Evolutionary conservation across 139 green algal species (phyloP), one percentile per base, ranked within the genome.

Genomic region (Tetratostichococcus sp.): DNA sequence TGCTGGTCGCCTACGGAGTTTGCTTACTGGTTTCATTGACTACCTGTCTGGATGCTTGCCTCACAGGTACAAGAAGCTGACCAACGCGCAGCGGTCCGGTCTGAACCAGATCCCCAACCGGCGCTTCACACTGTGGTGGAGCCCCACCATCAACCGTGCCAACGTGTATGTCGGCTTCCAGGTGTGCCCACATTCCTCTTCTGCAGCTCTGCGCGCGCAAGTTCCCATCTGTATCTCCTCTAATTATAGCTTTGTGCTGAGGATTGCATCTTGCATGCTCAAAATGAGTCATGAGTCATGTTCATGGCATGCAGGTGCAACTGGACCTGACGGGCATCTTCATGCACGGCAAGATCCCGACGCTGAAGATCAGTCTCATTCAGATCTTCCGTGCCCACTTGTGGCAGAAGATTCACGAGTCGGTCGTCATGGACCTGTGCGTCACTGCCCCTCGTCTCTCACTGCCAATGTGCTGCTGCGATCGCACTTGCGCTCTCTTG

Each of bases 121-220:
- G 72, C 90, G 96, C 77, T 99, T 99, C 92, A 99, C 96, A 70
- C 90, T 99, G 65, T 99, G 96, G 96, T 99, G 96, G 96, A 94
- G 85, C 4, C 96, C 96, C 65, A 99, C 96, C 72, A 99, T 99
- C 90, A 99, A 99, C 88, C 85, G 96, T 50, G 94, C 96, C 77
- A 99, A 99, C 84, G 96, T 99, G 77, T 99, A 99, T 81, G 95
- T 99, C 35, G 96, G 96, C 65, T 99, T 99, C 91, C 96, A 99
- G 81, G 92, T 89, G 43, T 5, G 39, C 6, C 39, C 6, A 50
- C 39, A 50, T 21, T 6, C 11, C 11, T 50, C 11, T 21, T 50
- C 39, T n/a, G n/a, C n/a, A n/a, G n/a, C n/a, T n/a, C n/a, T n/a
- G n/a, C n/a, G n/a, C n/a, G n/a, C n/a, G n/a, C n/a, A n/a, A n/a